Base-by-base conservation (phyloP, 352 stramenopile species). In the Pythium phragmiticola region DNA sequence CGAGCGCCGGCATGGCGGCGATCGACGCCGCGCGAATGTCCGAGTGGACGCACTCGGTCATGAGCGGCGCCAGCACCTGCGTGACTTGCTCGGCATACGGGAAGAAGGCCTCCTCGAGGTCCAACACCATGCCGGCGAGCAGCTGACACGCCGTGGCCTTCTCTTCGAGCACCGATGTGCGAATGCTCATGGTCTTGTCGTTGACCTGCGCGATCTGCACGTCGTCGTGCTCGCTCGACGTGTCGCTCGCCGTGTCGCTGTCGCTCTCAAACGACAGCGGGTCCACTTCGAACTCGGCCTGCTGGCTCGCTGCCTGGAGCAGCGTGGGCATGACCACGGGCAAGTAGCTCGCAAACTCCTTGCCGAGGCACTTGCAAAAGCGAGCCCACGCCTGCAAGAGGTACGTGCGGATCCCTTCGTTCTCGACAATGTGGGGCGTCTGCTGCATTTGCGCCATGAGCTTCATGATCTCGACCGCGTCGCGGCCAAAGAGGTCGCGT, bases 401-500 rank as follows among this genome's bases (percentile, higher is more conserved):
- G 51, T 95, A 95, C 34, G 84, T 92, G 26, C 84, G 84, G 45
- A 93, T 89, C 55, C 84, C 85, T 53, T 95, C 87, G 65, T 93
- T 90, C 54, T 83, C 76, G 14, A 86, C 82, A 34, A 93, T 91
- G 36, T 76, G 75, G 4, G 84, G 79, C 13, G 84, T 92, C 54
- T 87, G 84, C 59, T 95, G 84, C 84, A 93, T 94, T 58, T 94
- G 79, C 0, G 80, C 80, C 80, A 94, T 92, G 52, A 96, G 74
- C 70, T 87, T 87, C 59, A 96, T 80, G 46, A 95, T 82, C n/a
- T 78, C 83, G 26, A 75, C 51, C 0, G 87, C 83, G 48, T 96
- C 87, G 13, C 43, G 42, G 0, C 64, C 75, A 61, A 96, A 96
- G n/a, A 85, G 62, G 0, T 85, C 78, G 47, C 82, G 83, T 30